Evolutionary conservation across 176 grass and related monocot species (phyloP), one percentile per base, ranked within the genome.

Genomic region (Dendrocalamus sinicus): DNA sequence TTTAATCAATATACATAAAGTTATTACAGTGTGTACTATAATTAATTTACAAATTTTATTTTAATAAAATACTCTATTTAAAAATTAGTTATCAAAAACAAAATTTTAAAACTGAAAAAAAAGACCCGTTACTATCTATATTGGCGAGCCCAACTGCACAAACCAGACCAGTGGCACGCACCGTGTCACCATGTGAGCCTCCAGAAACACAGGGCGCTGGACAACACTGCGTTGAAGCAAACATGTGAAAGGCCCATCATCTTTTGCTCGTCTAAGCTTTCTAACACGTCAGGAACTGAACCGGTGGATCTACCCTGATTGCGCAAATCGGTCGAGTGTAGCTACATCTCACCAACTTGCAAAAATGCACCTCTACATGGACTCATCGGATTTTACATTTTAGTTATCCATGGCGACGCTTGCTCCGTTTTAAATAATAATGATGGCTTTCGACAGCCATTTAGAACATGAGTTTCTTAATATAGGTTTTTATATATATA

Each of bases 161-260:
- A 17, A 41, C 6, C 19, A 61, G 41, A 22, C 44, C 81, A 78
- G 37, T 6, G 46, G 11, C 46, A 48, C 47, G 14, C 47, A 4
- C 47, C 47, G 14, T 50, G 47, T 13, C 67, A 20, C 66, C 87
- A 89, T 65, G 76, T 69, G 88, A 62, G 16, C 19, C 43, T 20
- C 24, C 24, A 24, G 87, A 66, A 73, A 35, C 44, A 16, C 16
- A 24, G 52, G 0, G 24, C 30, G n/a, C 30, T 19, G 28, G 22
- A 11, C 67, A 55, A 65, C 55, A 62, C 30, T 12, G 17, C 9
- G 54, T 24, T 32, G 53, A 58, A 30, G 73, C 43, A 60, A 76
- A 47, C 79, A 82, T 28, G 64, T 61, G 64, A 63, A 30, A 28
- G 15, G 70, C 12, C 59, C 69, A 45, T 81, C 10, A 11, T 9